A percentile compares a stretch with the other conserved stretches of the same genome.
phyloP scores from a whole-genome alignment of 805 yeast species.

The Lachancea cidri region DNA sequence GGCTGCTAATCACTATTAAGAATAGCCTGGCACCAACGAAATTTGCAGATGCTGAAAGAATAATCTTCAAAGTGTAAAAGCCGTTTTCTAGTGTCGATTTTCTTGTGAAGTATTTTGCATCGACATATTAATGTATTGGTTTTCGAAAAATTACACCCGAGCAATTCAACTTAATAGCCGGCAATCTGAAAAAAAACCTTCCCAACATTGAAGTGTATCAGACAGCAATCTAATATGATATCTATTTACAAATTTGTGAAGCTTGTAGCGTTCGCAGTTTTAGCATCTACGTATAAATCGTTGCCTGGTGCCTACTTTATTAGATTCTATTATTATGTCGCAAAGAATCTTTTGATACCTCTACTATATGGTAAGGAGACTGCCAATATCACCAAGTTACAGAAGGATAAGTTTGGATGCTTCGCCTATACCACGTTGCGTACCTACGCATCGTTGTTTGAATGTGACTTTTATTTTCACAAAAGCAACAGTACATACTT shows the following conservation, averaged over 20 bases:
- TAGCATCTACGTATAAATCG: constrained; percentile 44
- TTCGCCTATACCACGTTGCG: constrained; percentile 41
- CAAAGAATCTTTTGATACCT: constrained; percentile 40
- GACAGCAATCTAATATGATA: neutral
- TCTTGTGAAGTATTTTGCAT: no score
- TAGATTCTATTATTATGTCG: constrained; percentile 51
- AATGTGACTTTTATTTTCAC: constrained; percentile 82
- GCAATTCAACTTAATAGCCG: no score
- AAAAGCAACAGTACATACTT: constrained; percentile 85
- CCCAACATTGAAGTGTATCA: no score
- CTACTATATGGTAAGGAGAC: constrained; percentile 23
- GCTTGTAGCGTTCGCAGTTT: neutral
- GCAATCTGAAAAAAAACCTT: no score
- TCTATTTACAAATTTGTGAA: neutral
- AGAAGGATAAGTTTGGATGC: constrained; percentile 19
- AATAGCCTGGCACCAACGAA: no score
- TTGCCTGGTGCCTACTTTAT: constrained; percentile 62
- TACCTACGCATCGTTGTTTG: constrained; percentile 67
- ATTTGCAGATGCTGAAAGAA: no score
- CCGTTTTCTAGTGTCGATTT: no score
- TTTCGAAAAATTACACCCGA: no score
- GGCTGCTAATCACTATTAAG: no score
- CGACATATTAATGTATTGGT: no score
- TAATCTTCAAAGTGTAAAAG: no score
- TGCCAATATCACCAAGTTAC: constrained; percentile 17